A percentile compares a stretch with the other conserved stretches of the same genome.
phyloP scores from a whole-genome alignment of 768 basidiomycete species.

The Kwoniella sp. region DNA sequence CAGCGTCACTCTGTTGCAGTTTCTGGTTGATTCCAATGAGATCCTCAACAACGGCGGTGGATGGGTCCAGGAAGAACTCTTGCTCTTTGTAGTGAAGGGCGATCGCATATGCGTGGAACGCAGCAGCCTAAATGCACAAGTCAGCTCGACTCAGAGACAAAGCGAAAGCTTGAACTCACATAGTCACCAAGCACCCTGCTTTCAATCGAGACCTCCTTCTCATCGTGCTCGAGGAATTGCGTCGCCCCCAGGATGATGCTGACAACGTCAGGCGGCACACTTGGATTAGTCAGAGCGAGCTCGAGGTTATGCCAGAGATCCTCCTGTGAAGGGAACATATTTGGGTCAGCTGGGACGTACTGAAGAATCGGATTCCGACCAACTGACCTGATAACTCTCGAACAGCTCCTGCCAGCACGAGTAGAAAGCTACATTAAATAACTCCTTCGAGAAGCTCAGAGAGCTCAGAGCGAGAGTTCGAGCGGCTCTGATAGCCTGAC shows the following conservation, averaged over 20 bases:
- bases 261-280: slow-evolving; percentile 81
- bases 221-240: slow-evolving; percentile 99
- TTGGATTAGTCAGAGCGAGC: slow-evolving; percentile 70
- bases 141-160: slow-evolving; percentile 6
- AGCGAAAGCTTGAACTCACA: slow-evolving; percentile 34
- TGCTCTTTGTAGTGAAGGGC: slow-evolving; percentile 98
- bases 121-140: slow-evolving; percentile 63
- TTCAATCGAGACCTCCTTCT: slow-evolving; percentile 90
- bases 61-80: slow-evolving; percentile 88
- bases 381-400: slow-evolving; percentile 86
- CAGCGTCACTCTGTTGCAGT: slow-evolving; percentile 94
- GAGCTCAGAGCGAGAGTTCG: slow-evolving; percentile 91
- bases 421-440: slow-evolving; percentile 97
- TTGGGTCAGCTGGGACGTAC: too few species aligned
- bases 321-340: slow-evolving; percentile 69
- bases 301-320: slow-evolving; percentile 90
- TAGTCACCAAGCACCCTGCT: slow-evolving; percentile 90
- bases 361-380: too few species aligned
- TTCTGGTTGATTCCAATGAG: slow-evolving; percentile 95
- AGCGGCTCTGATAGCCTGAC: slow-evolving; percentile 94
- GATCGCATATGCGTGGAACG: slow-evolving; percentile 93
- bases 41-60: slow-evolving; percentile 85
- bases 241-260: slow-evolving; percentile 89
- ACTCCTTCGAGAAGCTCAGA: slow-evolving; percentile 83
- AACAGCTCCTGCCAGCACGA: slow-evolving; percentile 97